Evolutionary conservation across 495 filamentous ascomycete species (phyloP).

Genomic region (Talaromyces wortmannii): DNA sequence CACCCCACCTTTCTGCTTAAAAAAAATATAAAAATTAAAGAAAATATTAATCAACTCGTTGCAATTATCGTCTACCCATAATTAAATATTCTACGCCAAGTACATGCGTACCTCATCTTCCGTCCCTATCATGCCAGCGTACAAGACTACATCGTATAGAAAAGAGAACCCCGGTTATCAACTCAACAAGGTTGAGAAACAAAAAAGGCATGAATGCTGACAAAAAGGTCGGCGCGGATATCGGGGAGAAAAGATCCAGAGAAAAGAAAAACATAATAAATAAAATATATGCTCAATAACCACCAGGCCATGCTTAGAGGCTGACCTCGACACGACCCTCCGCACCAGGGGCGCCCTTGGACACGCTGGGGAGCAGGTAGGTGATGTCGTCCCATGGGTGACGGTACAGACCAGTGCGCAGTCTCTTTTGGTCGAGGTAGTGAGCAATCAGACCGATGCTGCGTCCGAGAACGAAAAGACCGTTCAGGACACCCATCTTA

Average conservation of each 20-base stretch:
- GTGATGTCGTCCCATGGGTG: constrained; percentile 99
- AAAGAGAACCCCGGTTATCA: background rate
- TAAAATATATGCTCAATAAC: constrained; percentile 10
- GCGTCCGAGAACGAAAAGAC: constrained; percentile 94
- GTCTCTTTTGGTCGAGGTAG: constrained; percentile 98
- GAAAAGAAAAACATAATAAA: constrained; percentile 7
- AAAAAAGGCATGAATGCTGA: constrained; percentile 19
- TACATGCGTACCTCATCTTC: constrained; percentile 5
- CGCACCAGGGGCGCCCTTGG: constrained; percentile 62
- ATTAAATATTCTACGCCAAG: constrained; percentile 5
- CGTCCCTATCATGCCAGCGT: background rate
- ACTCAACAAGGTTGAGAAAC: constrained; percentile 13
- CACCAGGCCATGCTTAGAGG: constrained; percentile 33
- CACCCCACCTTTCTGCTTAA: background rate
- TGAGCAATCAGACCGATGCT: constrained; percentile 98
- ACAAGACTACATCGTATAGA: background rate
- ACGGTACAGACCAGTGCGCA: constrained; percentile 95
- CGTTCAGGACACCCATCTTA: constrained; percentile 95
- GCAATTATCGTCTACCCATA: constrained; percentile 3
- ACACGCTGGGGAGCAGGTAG: constrained; percentile 82
- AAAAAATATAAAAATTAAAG: background rate
- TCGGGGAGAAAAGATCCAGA: constrained; percentile 8
- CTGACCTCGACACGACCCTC: constrained; percentile 91
- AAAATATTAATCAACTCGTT: background rate
- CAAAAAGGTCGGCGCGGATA: constrained; percentile 1